Evolutionary conservation across 805 yeast genomes (phyloP).

Genomic region (Maudiozyma saulgeensis): DNA sequence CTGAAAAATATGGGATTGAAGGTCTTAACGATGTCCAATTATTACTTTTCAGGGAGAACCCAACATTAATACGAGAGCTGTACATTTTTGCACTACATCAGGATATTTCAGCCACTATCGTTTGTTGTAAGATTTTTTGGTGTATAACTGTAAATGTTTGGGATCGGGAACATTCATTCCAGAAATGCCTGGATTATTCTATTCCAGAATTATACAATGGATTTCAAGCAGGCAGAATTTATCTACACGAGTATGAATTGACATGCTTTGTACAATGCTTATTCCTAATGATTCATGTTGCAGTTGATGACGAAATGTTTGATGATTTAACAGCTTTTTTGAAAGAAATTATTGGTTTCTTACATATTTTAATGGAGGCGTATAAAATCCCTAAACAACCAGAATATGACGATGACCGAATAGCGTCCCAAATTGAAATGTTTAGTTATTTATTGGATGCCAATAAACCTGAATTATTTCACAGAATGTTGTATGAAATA

Average conservation of each 20-base stretch:
- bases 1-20: conserved; percentile 46
- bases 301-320: conserved; percentile 57
- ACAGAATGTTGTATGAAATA: conserved; percentile 68
- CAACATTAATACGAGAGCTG: conserved; percentile 53
- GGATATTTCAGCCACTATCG: conserved; percentile 47
- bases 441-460: conserved; percentile 70
- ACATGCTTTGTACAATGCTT: conserved; percentile 14
- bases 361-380: conserved; percentile 56
- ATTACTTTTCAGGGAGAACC: conserved; percentile 48
- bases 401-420: conserved; percentile 81
- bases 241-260: conserved; percentile 18
- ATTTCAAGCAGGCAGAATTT: conserved; percentile 18
- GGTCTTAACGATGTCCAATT: conserved; percentile 65
- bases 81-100: conserved; percentile 61
- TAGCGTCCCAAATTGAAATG: conserved; percentile 67
- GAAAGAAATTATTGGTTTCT: conserved; percentile 48
- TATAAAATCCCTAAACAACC: conserved; percentile 68
- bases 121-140: conserved; percentile 63
- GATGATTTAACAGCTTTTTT: conserved; percentile 41
- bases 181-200: conserved; percentile 11
- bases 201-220: conserved; percentile 23
- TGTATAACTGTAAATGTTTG: conserved; percentile 36
- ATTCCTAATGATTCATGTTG: conserved; percentile 13
- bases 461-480: conserved; percentile 68
- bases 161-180: conserved; percentile 11